phyloP scores from a whole-genome alignment of 805 yeast species.

The Saccharomycopsis fibuligera region DNA sequence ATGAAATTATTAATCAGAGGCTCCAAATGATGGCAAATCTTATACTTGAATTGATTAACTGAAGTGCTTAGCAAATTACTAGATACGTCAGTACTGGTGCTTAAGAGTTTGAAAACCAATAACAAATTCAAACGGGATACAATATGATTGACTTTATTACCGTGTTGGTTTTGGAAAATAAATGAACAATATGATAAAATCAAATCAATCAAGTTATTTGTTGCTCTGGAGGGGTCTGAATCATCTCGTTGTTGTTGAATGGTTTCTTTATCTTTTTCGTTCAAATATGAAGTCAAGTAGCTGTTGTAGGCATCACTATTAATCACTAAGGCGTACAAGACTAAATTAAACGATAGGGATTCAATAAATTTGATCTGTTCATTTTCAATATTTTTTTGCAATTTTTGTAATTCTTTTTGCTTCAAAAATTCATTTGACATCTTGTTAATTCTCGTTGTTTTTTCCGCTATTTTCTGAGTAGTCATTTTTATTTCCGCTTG shows the following conservation, averaged over 20 bases:
- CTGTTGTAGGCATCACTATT: constrained; percentile 5
- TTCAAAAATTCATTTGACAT: too few species aligned
- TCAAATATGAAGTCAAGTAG: constrained; percentile 3
- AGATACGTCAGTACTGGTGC: constrained; percentile 1
- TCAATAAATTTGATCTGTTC: constrained; percentile 12
- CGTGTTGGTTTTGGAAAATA: constrained; percentile 34
- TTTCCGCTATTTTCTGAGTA: not conserved
- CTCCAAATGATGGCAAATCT: constrained; percentile 35
- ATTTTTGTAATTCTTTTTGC: not conserved
- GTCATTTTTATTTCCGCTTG: not conserved
- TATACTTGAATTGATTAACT: constrained; percentile 36
- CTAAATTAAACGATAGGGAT: constrained; percentile 16
- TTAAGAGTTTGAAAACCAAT: constrained; percentile 28
- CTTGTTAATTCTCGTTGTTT: not conserved
- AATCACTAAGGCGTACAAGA: constrained; percentile 12
- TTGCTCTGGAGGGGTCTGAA: not conserved
- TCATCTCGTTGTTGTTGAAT: not conserved
- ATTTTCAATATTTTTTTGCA: constrained; percentile 3
- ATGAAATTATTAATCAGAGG: constrained; percentile 27
- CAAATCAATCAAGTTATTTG: constrained; percentile 24
- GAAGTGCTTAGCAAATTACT: constrained; percentile 20
- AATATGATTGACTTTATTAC: constrained; percentile 25
- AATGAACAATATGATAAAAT: constrained; percentile 37
- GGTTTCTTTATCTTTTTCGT: not conserved
- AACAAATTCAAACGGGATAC: constrained; percentile 29